Percentiles rank a stretch among this genome's conserved stretches.
Conservation (phyloP, 371 early-diverging fungal genomes). For the Mortierella sp. region DNA sequence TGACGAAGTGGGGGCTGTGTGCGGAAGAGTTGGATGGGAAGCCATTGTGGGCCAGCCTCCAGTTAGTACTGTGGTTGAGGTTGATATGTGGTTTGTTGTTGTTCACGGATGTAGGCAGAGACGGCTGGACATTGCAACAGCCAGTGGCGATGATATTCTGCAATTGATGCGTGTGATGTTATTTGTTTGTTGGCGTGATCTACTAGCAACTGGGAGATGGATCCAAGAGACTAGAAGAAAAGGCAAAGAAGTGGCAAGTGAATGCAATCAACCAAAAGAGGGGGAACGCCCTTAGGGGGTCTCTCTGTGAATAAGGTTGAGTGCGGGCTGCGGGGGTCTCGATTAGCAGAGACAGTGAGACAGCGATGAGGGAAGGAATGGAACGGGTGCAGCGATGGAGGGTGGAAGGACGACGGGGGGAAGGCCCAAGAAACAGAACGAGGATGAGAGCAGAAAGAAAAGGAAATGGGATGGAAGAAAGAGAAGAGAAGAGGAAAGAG, state of each 20-base stretch:
- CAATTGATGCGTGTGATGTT: background rate
- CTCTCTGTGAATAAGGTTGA: too few relatives aligned
- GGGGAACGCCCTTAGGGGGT: too few relatives aligned
- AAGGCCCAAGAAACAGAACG: background rate
- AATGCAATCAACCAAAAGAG: background rate
- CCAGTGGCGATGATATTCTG: background rate
- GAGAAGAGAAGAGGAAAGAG: slow-evolving; percentile 1
- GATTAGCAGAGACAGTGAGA: too few relatives aligned
- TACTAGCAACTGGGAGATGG: background rate
- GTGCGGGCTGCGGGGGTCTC: too few relatives aligned
- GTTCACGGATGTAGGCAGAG: slow-evolving; percentile 18
- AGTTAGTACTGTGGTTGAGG: background rate
- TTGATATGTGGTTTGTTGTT: background rate
- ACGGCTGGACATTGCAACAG: slow-evolving; percentile 28
- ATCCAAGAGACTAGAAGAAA: background rate
- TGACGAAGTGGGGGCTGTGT: slow-evolving; percentile 2
- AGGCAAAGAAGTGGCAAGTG: background rate
- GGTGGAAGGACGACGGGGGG: background rate
- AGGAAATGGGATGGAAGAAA: background rate
- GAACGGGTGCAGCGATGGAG: background rate
- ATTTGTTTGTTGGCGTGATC: too few relatives aligned
- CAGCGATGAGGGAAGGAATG: background rate
- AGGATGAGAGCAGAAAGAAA: background rate
- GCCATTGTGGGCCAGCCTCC: slow-evolving; percentile 7
- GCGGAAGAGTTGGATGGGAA: slow-evolving; percentile 9